Evolutionary conservation across 1,284 basidiomycete genomes (phyloP), one percentile per base, ranked within the genome.

Genomic region (Pseudozyma sp.): DNA sequence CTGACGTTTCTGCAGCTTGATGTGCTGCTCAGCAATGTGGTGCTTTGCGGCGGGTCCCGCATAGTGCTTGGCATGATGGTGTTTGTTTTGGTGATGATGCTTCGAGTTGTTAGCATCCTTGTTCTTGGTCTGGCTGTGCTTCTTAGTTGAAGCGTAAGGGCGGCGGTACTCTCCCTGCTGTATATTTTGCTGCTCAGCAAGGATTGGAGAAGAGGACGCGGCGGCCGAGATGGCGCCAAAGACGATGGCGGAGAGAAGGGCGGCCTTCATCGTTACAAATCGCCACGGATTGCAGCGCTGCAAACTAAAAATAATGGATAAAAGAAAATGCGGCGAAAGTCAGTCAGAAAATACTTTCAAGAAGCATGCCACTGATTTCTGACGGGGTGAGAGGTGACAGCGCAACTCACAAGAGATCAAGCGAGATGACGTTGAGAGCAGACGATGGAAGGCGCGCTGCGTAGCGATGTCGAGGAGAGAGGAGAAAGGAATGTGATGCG

Each of bases 221-320:
- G 71, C 65, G 8, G 50, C 71, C 10, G 71, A 61, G 52, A 69
- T 62, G 35, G 62, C 71, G 39, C 71, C 71, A 39, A 74, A 74
- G 12, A 74, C 71, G n/a, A 74, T 47, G 18, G 62, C 62, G 44
- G 19, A 61, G 43, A 74, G 59, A 7, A 69, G 48, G 16, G 66
- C 60, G 10, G 56, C 57, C 65, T 62, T 74, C 71, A 74, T 74
- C 31, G 39, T 35, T 44, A 35, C 53, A 9, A 42, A 38, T 16
- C 8, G 52, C 10, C 3, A 47, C 31, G 13, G 14, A n/a, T 42
- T 21, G 19, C 16, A 39, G 10, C 5, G 7, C 35, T 18, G 19
- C 34, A 16, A 38, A 36, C 14, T 34, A 18, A 13, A 14, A 18
- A 35, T n/a, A 12, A 36, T 11, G 12, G 25, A 7, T 16, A 36